These are phyloP conservation scores for Pythium insidiosum DNA, from an alignment of 352 stramenopile species.

Conservation along the genomic window DNA sequence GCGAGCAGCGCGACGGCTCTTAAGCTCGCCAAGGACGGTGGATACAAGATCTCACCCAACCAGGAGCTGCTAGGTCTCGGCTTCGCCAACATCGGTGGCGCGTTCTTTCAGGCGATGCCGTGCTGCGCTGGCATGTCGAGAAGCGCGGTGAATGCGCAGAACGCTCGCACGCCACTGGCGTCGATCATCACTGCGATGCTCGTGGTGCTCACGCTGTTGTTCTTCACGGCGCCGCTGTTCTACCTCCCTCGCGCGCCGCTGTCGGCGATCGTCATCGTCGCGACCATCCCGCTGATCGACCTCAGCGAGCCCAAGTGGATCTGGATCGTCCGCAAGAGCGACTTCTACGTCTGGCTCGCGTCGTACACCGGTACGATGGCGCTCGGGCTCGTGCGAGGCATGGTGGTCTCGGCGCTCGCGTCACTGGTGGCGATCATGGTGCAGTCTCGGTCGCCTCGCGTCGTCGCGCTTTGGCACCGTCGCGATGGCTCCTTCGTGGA, in stretches of 20 bases:
- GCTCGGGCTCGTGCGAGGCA: conserved; percentile 34
- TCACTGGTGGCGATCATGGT: conserved; percentile 62
- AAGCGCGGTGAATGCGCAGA: conserved; percentile 89
- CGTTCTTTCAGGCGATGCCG: conserved; percentile 88
- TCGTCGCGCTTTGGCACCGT: conserved; percentile 33
- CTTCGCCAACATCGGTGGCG: conserved; percentile 84
- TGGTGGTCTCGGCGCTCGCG: conserved; percentile 42
- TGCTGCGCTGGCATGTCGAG: conserved; percentile 86
- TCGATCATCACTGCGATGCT: conserved; percentile 85
- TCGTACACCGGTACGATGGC: conserved; percentile 41
- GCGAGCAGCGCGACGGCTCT: conserved; percentile 88
- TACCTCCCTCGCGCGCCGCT: conserved; percentile 85
- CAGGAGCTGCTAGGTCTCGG: conserved; percentile 89
- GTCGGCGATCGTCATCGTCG: conserved; percentile 86
- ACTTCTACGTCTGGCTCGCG: conserved; percentile 57
- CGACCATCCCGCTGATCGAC: conserved; percentile 82
- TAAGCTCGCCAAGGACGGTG: conserved; percentile 71
- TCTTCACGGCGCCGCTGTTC: conserved; percentile 83
- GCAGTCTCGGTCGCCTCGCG: conserved; percentile 41
- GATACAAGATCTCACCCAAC: conserved; percentile 74
- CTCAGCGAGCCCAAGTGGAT: conserved; percentile 84
- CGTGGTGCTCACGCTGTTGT: conserved; percentile 86
- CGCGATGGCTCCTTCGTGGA: conserved; percentile 27
- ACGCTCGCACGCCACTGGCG: conserved; percentile 79
- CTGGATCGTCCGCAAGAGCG: conserved; percentile 38